Conservation (phyloP, 768 basidiomycete genomes). For the Sutorius australiensis region DNA sequence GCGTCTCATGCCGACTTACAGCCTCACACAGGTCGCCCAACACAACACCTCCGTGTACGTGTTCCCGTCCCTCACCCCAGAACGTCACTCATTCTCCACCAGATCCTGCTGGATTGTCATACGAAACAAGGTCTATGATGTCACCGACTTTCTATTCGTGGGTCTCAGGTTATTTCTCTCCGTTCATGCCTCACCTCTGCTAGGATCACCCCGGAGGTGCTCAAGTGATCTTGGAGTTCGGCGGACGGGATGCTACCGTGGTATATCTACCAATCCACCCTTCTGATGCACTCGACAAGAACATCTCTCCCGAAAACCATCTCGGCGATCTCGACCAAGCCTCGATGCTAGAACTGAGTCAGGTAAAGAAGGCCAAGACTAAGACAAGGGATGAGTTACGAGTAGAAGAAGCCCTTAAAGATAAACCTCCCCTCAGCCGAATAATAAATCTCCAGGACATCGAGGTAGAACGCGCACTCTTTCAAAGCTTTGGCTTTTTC, state of each 20-base stretch:
- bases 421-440: conserved; percentile 61
- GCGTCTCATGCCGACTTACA: conserved; percentile 35
- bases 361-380: conserved; percentile 37
- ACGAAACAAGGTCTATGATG: conserved; percentile 77
- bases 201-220: conserved; percentile 82
- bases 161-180: conserved; percentile 7
- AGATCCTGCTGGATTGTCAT: conserved; percentile 88
- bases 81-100: conserved; percentile 7
- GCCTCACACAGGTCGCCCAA: conserved; percentile 54
- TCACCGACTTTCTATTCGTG: conserved; percentile 73
- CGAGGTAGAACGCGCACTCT: conserved; percentile 47
- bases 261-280: conserved; percentile 84
- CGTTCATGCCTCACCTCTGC: not conserved
- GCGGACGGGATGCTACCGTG: conserved; percentile 78
- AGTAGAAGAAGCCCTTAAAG: conserved; percentile 55
- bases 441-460: conserved; percentile 79
- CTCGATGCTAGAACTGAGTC: conserved; percentile 37
- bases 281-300: conserved; percentile 70
- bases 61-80: not conserved
- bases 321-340: conserved; percentile 59
- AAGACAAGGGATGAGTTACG: conserved; percentile 71
- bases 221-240: conserved; percentile 78
- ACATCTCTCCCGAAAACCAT: conserved; percentile 66
- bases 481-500: not conserved
- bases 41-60: conserved; percentile 54